Conservation (phyloP, 441 rosid genomes). For the Corymbia calophylla region DNA sequence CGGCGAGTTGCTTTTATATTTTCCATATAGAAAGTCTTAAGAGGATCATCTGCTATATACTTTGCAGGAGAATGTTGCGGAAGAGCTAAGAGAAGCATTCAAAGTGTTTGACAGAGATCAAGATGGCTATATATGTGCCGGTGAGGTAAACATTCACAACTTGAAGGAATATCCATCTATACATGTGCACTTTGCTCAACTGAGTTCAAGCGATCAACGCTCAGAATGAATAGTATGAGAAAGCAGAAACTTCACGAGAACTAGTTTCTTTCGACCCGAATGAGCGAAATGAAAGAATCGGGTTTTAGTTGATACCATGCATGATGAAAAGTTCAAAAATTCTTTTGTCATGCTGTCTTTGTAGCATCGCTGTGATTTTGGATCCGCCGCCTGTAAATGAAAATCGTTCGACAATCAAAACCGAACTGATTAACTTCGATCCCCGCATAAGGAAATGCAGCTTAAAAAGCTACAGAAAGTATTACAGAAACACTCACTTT, state of each 20-base stretch:
- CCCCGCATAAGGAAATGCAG: neutral
- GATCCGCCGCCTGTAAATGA: neutral
- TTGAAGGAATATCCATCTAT: neutral
- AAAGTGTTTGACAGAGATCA: conserved; percentile 60
- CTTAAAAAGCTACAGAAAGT: neutral
- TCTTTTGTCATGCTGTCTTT: neutral
- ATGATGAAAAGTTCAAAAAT: neutral
- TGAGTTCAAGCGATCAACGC: neutral
- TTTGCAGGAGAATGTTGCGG: conserved; percentile 29
- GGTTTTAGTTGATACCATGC: neutral
- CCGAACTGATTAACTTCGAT: neutral
- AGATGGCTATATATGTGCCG: conserved; percentile 52
- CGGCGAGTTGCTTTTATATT: neutral
- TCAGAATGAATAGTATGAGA: neutral
- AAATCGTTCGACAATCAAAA: neutral
- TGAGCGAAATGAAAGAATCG: neutral
- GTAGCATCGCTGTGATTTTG: neutral
- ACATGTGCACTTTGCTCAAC: neutral
- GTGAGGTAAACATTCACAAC: conserved; percentile 29
- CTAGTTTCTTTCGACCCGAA: neutral
- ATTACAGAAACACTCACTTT: neutral
- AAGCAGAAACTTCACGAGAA: neutral
- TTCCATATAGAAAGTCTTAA: neutral
- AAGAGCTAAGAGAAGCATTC: conserved; percentile 62
- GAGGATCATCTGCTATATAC: neutral